Evolutionary conservation across 129 eudicot genomes (phyloP).

Genomic region (Deinandra increscens): DNA sequence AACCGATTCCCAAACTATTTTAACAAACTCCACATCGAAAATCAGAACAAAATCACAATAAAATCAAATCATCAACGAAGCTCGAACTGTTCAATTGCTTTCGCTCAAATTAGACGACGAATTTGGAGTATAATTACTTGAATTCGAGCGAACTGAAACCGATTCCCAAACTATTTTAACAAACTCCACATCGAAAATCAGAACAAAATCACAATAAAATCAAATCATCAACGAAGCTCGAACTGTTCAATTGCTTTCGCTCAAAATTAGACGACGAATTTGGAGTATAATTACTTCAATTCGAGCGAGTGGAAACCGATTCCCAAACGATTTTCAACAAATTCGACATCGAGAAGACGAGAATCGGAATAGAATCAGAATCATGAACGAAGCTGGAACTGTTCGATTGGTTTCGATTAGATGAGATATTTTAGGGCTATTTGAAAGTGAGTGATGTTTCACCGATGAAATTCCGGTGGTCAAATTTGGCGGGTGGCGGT

Average conservation of each 20-base stretch:
- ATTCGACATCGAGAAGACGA: conserved; percentile 37
- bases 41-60: no score
- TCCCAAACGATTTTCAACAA: conserved; percentile 48
- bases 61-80: not conserved
- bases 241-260: no score
- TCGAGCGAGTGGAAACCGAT: conserved; percentile 47
- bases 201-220: no score
- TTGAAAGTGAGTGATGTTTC: not conserved
- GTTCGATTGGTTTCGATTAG: no score
- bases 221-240: not conserved
- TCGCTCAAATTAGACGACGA: not conserved
- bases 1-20: conserved; percentile 54
- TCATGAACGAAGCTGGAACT: not conserved
- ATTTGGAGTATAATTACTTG: conserved; percentile 9
- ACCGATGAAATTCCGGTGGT: not conserved
- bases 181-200: conserved; percentile 31
- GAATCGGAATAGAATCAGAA: no score
- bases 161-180: conserved; percentile 55
- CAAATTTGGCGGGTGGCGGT: not conserved
- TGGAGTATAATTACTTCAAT: conserved; percentile 3
- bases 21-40: conserved; percentile 38
- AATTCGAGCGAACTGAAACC: conserved; percentile 38
- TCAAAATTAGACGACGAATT: conserved; percentile 3
- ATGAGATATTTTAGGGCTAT: not conserved
- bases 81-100: not conserved